A percentile compares a stretch with the other conserved stretches of the same genome.
Conservation (phyloP, 306 rosid species). For the Myrica gale region DNA sequence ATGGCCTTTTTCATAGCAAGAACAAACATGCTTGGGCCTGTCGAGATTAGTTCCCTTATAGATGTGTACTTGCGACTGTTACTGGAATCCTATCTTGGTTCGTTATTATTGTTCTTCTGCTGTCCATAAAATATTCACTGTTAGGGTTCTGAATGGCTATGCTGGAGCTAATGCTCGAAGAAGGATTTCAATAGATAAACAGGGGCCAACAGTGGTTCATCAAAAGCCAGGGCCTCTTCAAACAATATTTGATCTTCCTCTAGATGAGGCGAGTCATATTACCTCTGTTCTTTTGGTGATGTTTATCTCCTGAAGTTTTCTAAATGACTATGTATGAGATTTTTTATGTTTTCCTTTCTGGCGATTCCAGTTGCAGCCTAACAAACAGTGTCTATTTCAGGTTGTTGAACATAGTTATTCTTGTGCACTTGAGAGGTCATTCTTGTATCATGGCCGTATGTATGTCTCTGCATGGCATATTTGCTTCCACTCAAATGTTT, state of each 20-base stretch:
- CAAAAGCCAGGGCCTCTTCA: conserved; percentile 99
- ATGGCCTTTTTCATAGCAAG: background rate
- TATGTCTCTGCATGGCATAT: conserved; percentile 91
- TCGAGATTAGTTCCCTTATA: conserved; percentile 12
- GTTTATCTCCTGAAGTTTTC: conserved; percentile 14
- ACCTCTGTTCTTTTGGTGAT: conserved; percentile 13
- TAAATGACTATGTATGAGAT: background rate
- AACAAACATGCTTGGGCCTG: background rate
- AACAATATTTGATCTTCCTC: conserved; percentile 77
- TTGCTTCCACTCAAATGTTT: conserved; percentile 96
- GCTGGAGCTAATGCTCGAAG: conserved; percentile 70
- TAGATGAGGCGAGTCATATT: conserved; percentile 68
- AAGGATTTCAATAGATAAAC: conserved; percentile 65
- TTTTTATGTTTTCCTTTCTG: conserved; percentile 12
- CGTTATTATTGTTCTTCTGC: background rate
- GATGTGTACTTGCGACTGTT: conserved; percentile 10
- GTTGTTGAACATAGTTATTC: conserved; percentile 90
- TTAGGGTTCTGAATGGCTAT: conserved; percentile 64
- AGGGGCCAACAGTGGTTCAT: conserved; percentile 81
- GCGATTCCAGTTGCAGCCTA: conserved; percentile 33
- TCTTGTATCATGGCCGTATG: conserved; percentile 98
- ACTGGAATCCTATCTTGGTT: background rate
- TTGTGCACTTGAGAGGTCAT: conserved; percentile 99
- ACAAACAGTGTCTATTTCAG: conserved; percentile 51
- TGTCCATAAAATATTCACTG: conserved; percentile 17